Base-by-base conservation (phyloP, 2,329 filamentous ascomycete species). In the Parasarocladium wereldwijsianum region DNA sequence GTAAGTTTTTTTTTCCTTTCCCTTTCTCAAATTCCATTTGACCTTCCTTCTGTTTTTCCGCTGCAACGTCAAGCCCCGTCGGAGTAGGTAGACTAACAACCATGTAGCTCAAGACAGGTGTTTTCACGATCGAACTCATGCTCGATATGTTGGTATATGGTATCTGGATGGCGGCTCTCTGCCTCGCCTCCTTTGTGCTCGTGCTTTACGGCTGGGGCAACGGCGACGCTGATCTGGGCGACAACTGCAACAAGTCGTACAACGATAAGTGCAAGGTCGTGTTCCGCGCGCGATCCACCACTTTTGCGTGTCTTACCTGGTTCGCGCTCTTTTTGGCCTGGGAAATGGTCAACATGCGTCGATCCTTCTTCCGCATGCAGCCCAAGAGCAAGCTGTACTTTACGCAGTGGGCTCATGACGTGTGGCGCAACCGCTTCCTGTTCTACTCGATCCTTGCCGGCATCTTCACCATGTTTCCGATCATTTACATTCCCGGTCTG, bases 301-400 rank as follows among this genome's bases (percentile, higher is more conserved):
- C 72, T 4, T 84, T 84, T 44, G 76, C 74, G 18, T 78, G 70
- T 39, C 61, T 84, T 31, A 84, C 77, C 0, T 84, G 78, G 77
- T 77, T 76, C 40, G 75, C 76, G 1, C 64, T 84, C 12, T 80
- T 84, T 57, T 60, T 82, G 5, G 79, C 80, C 0, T 85, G 79
- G 79, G 77, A 85, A 49, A 77, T 82, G 66, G 63, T 82, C 35
- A 65, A 80, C 43, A 66, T 77, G 54, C 72, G 78, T 14, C 69
- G 75, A 24, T 76, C 69, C 6, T 80, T 85, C 58, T 84, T 85
- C 65, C 64, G 67, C 42, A 79, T 83, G 70, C 68, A 79, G 43
- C 71, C 76, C 0, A 58, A 59, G 11, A 67, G 63, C 15, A 70
- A 66, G 42, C 56, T 54, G 34, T 70, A 72, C 45, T 62, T 76